Evolutionary conservation across 2,329 filamentous ascomycete genomes (phyloP), one percentile per base, ranked within the genome.

Genomic region (Hysterium pulicare): DNA sequence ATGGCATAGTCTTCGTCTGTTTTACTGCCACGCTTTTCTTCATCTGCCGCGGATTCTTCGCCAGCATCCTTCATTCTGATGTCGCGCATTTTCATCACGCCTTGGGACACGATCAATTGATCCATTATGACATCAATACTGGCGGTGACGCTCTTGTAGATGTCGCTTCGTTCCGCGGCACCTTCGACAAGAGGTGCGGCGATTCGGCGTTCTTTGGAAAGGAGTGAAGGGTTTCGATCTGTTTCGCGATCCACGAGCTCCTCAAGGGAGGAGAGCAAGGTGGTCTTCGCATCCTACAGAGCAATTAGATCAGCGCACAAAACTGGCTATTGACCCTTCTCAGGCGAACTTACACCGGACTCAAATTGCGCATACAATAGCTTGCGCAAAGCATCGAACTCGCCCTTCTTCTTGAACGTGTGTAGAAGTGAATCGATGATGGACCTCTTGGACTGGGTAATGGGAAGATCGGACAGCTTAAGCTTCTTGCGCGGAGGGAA

Each of bases 371-470:
- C 80, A 78, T 86, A 89, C 9, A 87, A 76, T 55, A 86, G 78
- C 61, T 89, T 90, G 47, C 87, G 82, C 49, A 90, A 78, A 11
- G 77, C 72, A 66, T 93, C 87, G 59, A 90, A 93, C 44, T 86
- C 85, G 47, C 87, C 87, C 66, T 88, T 89, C 70, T 90, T 91
- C 69, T 90, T 90, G 71, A 90, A 91, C 9, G 79, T 84, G 59
- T 87, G 83, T n/a, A 86, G 79, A 17, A 91, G 76, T 13, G 76
- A 78, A 54, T 90, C 86, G 43, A 91, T 88, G 1, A 84, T 82
- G 1, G 79, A 77, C 50, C 85, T 77, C 40, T 87, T 87, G n/a
- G 81, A 77, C 3, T 83, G 84, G 4, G 85, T 79, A 16, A 90
- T 70, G 2, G 87, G 87, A 15, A 91, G 74, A 54, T 91, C 87